A percentile compares a stretch with the other conserved stretches of the same genome.
These are phyloP conservation scores for Hymenoscyphus scutula DNA, from an alignment of 2,329 filamentous ascomycete genomes.

Conservation along the genomic window DNA sequence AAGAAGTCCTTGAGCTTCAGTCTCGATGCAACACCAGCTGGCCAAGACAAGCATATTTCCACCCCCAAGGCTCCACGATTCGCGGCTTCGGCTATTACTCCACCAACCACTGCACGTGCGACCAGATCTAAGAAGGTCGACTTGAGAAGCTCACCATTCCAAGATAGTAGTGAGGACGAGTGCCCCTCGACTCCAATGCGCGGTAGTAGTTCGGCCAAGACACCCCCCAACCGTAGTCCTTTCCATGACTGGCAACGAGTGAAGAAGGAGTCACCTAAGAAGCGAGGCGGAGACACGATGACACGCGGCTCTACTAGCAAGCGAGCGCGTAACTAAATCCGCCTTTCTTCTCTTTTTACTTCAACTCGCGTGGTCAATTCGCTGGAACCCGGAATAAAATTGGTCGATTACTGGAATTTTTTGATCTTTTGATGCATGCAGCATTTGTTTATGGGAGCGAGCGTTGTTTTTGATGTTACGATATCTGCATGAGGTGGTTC, in stretches of 20 bases:
- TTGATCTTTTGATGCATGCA: conserved; percentile 2
- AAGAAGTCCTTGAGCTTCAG: conserved; percentile 6
- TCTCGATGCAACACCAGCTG: conserved; percentile 26
- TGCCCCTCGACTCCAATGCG: conserved; percentile 36
- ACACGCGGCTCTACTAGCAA: not conserved
- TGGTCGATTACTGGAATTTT: conserved; percentile 5
- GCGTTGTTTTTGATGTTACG: conserved; percentile 7
- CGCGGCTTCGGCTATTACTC: conserved; percentile 52
- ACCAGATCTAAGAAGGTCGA: conserved; percentile 55
- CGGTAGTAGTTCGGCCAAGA: conserved; percentile 12
- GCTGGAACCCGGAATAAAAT: not conserved
- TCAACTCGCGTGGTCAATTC: not conserved
- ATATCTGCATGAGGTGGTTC: conserved; percentile 7
- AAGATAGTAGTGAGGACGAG: conserved; percentile 20
- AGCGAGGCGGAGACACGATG: conserved; percentile 7
- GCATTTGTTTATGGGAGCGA: conserved; percentile 7
- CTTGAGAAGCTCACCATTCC: too few species aligned
- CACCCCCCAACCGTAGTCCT: conserved; percentile 38
- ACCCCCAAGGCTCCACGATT: conserved; percentile 58
- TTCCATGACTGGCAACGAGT: conserved; percentile 69
- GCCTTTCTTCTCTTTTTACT: not conserved
- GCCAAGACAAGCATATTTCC: conserved; percentile 39
- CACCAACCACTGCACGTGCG: conserved; percentile 59
- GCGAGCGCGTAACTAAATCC: conserved; percentile 4
- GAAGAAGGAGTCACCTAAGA: conserved; percentile 42